Conservation (phyloP, 2,329 filamentous ascomycete genomes). For the Ceratocystis colombiana region DNA sequence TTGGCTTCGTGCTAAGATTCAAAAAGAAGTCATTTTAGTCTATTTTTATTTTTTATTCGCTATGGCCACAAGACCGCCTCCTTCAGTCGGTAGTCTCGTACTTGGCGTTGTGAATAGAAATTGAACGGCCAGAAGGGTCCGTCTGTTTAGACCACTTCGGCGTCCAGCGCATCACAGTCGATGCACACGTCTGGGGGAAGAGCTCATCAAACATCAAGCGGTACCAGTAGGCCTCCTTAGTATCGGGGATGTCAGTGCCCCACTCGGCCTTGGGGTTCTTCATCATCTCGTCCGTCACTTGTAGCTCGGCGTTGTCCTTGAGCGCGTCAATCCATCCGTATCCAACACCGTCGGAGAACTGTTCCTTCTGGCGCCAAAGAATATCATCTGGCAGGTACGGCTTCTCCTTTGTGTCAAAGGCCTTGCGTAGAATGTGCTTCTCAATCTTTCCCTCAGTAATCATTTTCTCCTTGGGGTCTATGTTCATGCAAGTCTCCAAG, state of each 20-base stretch:
- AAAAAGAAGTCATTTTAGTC: too few species aligned
- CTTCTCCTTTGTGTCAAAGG: slow-evolving; percentile 87
- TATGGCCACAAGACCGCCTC: too few species aligned
- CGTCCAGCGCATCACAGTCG: slow-evolving; percentile 91
- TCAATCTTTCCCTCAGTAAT: slow-evolving; percentile 82
- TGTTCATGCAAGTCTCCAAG: slow-evolving; percentile 83
- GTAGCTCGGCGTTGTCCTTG: slow-evolving; percentile 82
- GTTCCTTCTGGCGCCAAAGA: slow-evolving; percentile 97
- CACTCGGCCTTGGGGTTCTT: slow-evolving; percentile 96
- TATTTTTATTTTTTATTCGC: neutral
- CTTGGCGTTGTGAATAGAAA: slow-evolving; percentile 64
- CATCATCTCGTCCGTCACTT: slow-evolving; percentile 95
- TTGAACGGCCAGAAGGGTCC: slow-evolving; percentile 84
- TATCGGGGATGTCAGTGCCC: slow-evolving; percentile 85
- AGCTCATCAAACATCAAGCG: slow-evolving; percentile 97
- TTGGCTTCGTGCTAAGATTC: too few species aligned
- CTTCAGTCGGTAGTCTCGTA: slow-evolving; percentile 43
- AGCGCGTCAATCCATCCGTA: slow-evolving; percentile 98
- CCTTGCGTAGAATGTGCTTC: slow-evolving; percentile 96
- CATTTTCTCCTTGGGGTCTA: slow-evolving; percentile 92
- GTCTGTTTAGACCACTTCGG: slow-evolving; percentile 96
- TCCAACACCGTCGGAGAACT: slow-evolving; percentile 96
- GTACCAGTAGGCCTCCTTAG: slow-evolving; percentile 99
- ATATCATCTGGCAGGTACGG: slow-evolving; percentile 96
- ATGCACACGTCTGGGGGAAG: slow-evolving; percentile 84